These are phyloP conservation scores for Fraxinus albicans DNA, from an alignment of 305 asterid species.

Conservation along the genomic window DNA sequence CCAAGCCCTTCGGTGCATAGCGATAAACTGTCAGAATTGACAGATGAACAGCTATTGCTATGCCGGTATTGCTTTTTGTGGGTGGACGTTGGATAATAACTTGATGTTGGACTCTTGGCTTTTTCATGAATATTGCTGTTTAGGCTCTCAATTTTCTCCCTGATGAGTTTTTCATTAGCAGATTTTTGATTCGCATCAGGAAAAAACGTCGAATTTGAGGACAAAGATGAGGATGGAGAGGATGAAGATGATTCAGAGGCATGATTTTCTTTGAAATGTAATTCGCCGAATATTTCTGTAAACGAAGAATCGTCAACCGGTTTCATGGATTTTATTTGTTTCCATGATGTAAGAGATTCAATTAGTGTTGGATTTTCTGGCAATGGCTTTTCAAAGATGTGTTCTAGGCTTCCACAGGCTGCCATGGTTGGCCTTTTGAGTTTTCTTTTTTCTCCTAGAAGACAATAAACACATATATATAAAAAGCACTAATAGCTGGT, in stretches of 20 bases:
- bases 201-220: slow-evolving; percentile 25
- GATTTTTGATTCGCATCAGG: slow-evolving; percentile 12
- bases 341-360: slow-evolving; percentile 79
- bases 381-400: slow-evolving; percentile 54
- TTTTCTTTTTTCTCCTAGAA: neutral
- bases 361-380: slow-evolving; percentile 55
- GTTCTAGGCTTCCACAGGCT: slow-evolving; percentile 66
- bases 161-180: slow-evolving; percentile 11
- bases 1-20: slow-evolving; percentile 88
- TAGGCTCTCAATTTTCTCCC: slow-evolving; percentile 16
- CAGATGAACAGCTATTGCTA: slow-evolving; percentile 60
- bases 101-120: slow-evolving; percentile 20
- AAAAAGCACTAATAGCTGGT: slow-evolving; percentile 13
- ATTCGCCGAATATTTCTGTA: slow-evolving; percentile 58
- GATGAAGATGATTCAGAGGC: slow-evolving; percentile 23
- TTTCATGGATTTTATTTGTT: slow-evolving; percentile 45
- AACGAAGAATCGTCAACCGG: slow-evolving; percentile 44
- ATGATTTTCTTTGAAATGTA: slow-evolving; percentile 50
- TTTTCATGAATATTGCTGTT: slow-evolving; percentile 9
- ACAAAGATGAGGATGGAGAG: slow-evolving; percentile 30
- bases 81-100: slow-evolving; percentile 14
- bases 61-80: slow-evolving; percentile 34
- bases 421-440: slow-evolving; percentile 37
- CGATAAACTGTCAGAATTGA: slow-evolving; percentile 63
- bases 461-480: slow-evolving; percentile 26